These are phyloP conservation scores for Dendrocalamus latiflorus DNA, from an alignment of 202 grass and related monocot genomes.

Conservation along the genomic window DNA sequence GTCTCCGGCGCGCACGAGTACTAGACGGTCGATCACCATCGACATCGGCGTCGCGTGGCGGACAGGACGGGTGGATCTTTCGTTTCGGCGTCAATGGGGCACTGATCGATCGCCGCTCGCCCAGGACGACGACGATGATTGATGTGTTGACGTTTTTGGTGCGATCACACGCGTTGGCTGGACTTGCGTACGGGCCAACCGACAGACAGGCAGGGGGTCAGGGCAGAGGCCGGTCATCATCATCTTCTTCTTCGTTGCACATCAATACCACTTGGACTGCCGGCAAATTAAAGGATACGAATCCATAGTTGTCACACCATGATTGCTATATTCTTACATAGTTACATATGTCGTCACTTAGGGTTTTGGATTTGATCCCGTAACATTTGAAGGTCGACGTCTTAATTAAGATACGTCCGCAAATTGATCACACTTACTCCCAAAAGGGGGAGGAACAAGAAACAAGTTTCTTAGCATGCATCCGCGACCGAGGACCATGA, in stretches of 20 bases:
- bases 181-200: not conserved
- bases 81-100: not conserved
- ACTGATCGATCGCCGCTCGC: not conserved
- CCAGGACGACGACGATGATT: not conserved
- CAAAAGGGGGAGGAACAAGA: not conserved
- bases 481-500: not conserved
- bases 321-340: not conserved
- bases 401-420: not conserved
- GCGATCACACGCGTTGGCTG: not conserved
- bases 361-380: not conserved
- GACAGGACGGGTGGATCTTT: not conserved
- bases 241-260: not conserved
- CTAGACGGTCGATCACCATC: too few relatives aligned
- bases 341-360: not conserved
- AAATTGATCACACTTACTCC: too few relatives aligned
- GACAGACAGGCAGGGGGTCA: not conserved
- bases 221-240: not conserved
- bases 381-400: not conserved
- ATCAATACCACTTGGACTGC: not conserved
- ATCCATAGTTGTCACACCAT: not conserved
- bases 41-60: not conserved
- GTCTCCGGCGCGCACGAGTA: too few relatives aligned
- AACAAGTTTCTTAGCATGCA: not conserved
- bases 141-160: not conserved
- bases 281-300: not conserved